Conservation (phyloP, 116 monocot species). For the Dioscorea cayenensis region DNA sequence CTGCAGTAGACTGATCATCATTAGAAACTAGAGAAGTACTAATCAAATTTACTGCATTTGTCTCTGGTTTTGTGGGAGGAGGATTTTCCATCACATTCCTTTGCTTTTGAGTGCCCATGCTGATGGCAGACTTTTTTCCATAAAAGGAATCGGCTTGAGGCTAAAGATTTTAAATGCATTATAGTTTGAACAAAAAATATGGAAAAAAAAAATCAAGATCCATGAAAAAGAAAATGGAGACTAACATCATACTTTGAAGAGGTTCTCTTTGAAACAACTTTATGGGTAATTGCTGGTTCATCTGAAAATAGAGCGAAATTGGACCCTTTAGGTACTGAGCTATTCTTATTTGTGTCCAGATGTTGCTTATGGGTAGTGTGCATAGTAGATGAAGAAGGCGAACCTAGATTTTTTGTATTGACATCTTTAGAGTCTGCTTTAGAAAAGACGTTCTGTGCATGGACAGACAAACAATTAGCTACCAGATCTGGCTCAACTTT, state of each 20-base stretch:
- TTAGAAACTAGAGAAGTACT: neutral
- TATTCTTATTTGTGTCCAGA: conserved; percentile 8
- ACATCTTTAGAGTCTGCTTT: neutral
- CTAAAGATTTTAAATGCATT: neutral
- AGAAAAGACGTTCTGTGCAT: conserved; percentile 12
- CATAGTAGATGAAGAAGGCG: conserved; percentile 6
- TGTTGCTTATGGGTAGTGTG: conserved; percentile 18
- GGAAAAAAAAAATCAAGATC: neutral
- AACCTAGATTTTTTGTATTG: conserved; percentile 8
- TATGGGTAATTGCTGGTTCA: neutral
- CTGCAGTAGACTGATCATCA: conserved; percentile 1
- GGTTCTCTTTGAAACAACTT: conserved; percentile 6
- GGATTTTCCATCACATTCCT: conserved; percentile 3
- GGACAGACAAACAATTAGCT: neutral
- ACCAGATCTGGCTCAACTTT: neutral
- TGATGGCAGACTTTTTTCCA: conserved; percentile 3
- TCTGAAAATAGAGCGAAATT: neutral
- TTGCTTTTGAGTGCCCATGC: neutral
- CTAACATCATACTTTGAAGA: conserved; percentile 11
- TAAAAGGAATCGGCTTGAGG: neutral
- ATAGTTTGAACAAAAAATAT: neutral
- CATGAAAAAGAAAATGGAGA: neutral
- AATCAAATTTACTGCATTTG: neutral
- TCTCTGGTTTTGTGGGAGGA: neutral
- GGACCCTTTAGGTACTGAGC: neutral